A percentile compares a stretch with the other conserved stretches of the same genome.
Evolutionary conservation across 116 monocot genomes (phyloP).

Genomic region (Papilionanthe hybrid): DNA sequence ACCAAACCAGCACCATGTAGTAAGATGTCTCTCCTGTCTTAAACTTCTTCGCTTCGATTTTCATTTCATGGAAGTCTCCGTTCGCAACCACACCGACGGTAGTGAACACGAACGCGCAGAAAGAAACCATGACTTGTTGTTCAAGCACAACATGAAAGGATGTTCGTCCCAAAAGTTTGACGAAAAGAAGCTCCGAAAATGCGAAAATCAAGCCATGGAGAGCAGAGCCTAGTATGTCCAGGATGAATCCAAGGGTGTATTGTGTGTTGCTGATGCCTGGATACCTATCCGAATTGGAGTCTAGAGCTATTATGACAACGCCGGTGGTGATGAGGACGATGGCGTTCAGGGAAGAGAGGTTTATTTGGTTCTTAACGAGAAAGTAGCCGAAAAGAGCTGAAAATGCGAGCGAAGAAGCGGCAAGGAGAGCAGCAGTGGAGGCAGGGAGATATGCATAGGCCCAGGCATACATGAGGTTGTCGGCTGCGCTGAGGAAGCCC

Average conservation of each 20-base stretch:
- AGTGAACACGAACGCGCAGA: conserved; percentile 68
- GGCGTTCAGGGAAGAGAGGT: conserved; percentile 69
- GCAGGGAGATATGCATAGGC: conserved; percentile 93
- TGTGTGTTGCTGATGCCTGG: conserved; percentile 48
- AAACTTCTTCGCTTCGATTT: conserved; percentile 50
- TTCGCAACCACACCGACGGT: conserved; percentile 56
- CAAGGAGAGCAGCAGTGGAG: conserved; percentile 84
- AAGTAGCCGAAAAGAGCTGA: conserved; percentile 75
- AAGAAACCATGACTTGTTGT: conserved; percentile 83
- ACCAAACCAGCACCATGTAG: conserved; percentile 63
- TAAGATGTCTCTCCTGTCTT: conserved; percentile 54
- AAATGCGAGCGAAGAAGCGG: conserved; percentile 68
- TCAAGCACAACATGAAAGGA: conserved; percentile 88
- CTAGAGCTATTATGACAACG: conserved; percentile 66
- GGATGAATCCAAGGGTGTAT: conserved; percentile 66
- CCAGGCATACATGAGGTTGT: conserved; percentile 89
- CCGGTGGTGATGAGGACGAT: conserved; percentile 66
- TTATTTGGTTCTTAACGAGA: conserved; percentile 69
- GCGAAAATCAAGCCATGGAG: conserved; percentile 96
- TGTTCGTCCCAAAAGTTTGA: conserved; percentile 62
- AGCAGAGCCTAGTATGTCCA: conserved; percentile 81
- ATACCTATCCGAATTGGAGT: conserved; percentile 69
- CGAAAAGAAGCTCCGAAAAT: conserved; percentile 76
- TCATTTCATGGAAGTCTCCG: conserved; percentile 56
- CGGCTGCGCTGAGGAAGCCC: conserved; percentile 80